These are phyloP conservation scores for Geranium brycei DNA, from an alignment of 345 rosid species.

Conservation along the genomic window DNA sequence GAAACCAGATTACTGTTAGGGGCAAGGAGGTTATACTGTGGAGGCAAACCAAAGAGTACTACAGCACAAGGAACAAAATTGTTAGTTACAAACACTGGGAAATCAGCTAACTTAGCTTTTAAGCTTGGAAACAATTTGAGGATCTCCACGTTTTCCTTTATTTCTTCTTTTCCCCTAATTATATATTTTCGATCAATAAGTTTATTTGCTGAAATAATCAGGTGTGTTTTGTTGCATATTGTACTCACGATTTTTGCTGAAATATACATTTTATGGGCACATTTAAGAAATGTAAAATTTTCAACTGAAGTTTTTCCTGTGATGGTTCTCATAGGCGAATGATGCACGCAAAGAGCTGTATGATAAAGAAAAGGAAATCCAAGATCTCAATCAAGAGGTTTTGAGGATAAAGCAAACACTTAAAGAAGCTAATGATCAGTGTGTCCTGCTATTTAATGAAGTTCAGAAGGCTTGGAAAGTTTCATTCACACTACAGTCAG, in stretches of 20 bases:
- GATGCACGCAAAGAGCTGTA: constrained; percentile 74
- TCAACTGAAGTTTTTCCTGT: constrained; percentile 9
- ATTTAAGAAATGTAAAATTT: neutral
- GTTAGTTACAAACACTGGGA: no score
- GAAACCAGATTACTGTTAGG: no score
- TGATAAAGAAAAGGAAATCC: constrained; percentile 77
- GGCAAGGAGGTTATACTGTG: no score
- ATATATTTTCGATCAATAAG: no score
- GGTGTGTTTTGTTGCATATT: neutral
- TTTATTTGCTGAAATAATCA: neutral
- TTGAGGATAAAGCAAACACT: constrained; percentile 55
- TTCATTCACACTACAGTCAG: constrained; percentile 81
- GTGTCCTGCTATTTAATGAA: constrained; percentile 78
- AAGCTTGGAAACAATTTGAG: no score
- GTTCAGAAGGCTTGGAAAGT: constrained; percentile 99
- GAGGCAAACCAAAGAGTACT: no score
- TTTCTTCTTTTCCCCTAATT: no score
- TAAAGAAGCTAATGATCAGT: constrained; percentile 88
- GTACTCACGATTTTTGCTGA: neutral
- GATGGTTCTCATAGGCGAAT: constrained; percentile 50
- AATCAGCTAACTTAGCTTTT: no score
- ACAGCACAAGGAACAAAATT: no score
- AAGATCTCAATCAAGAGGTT: constrained; percentile 69
- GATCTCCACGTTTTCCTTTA: no score
- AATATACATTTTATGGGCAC: neutral